Conservation (phyloP, 306 rosid species). For the Medicago arabica region DNA sequence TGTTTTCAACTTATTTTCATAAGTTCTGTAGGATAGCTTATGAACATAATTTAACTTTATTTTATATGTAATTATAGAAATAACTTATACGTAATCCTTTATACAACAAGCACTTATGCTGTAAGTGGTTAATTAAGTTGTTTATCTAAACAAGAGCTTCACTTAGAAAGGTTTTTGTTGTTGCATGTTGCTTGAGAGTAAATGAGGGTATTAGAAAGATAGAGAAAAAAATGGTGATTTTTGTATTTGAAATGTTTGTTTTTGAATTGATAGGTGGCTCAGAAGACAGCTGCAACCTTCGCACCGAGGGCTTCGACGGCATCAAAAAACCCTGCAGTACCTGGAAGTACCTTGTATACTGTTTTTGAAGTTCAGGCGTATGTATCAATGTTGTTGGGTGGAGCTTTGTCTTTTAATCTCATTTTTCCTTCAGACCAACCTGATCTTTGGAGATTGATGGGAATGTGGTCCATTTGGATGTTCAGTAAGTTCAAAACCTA, state of each 20-base stretch:
- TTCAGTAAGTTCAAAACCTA: slow-evolving; percentile 69
- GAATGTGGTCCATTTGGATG: slow-evolving; percentile 99
- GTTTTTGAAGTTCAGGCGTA: slow-evolving; percentile 97
- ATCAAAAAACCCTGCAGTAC: slow-evolving; percentile 88
- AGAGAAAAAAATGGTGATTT: slow-evolving; percentile 29
- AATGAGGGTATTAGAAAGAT: background rate
- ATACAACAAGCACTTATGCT: no score
- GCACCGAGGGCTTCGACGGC: slow-evolving; percentile 98
- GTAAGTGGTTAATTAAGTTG: no score
- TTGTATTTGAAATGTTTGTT: background rate
- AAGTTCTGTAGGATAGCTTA: no score
- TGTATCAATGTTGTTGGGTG: slow-evolving; percentile 85
- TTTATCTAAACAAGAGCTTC: background rate
- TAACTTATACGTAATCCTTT: no score
- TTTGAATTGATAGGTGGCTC: slow-evolving; percentile 71
- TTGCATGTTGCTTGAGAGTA: slow-evolving; percentile 25
- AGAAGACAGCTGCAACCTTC: slow-evolving; percentile 95
- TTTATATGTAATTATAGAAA: no score
- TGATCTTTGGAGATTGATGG: slow-evolving; percentile 96
- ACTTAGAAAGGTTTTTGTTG: background rate
- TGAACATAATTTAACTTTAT: no score
- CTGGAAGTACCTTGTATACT: slow-evolving; percentile 77
- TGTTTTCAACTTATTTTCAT: no score
- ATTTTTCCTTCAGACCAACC: slow-evolving; percentile 92
- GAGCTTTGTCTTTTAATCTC: slow-evolving; percentile 88